These are phyloP conservation scores for Karstenula rhodostoma DNA, from an alignment of 2,329 filamentous ascomycete species.

Conservation along the genomic window DNA sequence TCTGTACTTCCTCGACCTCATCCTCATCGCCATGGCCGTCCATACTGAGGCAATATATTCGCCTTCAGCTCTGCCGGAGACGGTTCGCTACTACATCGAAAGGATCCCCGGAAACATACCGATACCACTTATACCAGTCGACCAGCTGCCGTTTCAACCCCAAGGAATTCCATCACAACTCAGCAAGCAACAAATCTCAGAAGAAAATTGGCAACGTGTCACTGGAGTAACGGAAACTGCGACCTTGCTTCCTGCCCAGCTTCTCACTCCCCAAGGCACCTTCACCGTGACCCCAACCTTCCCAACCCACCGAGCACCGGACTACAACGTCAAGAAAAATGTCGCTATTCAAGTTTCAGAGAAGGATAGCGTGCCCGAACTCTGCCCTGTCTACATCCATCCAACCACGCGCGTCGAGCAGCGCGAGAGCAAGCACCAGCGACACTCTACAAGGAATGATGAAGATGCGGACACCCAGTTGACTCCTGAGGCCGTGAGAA, in stretches of 20 bases:
- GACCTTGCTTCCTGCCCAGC: slow-evolving; percentile 10
- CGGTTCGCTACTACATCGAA: slow-evolving; percentile 49
- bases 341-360: background rate
- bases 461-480: background rate
- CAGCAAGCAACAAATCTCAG: slow-evolving; percentile 33
- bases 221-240: slow-evolving; percentile 24
- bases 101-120: slow-evolving; percentile 42
- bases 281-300: background rate
- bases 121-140: slow-evolving; percentile 53
- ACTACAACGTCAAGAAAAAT: slow-evolving; percentile 7
- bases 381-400: background rate
- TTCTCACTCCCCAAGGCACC: background rate
- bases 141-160: slow-evolving; percentile 54
- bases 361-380: background rate
- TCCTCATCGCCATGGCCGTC: slow-evolving; percentile 19
- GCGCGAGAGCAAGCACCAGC: background rate
- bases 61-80: slow-evolving; percentile 19
- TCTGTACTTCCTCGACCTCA: background rate
- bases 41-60: background rate
- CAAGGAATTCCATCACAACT: slow-evolving; percentile 48
- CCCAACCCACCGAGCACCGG: slow-evolving; percentile 5
- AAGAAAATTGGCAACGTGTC: slow-evolving; percentile 37
- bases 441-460: background rate
- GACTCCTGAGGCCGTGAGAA: background rate
- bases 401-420: background rate